Conservation (phyloP, 768 basidiomycete species). For the Cyathus striatus region DNA sequence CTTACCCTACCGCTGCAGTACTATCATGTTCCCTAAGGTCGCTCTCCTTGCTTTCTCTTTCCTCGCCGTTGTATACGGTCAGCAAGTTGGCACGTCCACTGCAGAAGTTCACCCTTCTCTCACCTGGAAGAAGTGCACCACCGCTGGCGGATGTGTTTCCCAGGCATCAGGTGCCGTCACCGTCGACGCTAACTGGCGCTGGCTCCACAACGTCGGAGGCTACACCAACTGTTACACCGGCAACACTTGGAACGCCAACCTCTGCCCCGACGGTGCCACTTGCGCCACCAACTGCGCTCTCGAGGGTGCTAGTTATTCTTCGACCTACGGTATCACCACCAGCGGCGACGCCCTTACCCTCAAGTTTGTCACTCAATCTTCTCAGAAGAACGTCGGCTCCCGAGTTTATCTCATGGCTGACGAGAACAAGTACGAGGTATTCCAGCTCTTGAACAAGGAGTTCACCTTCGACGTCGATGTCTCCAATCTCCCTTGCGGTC, state of each 20-base stretch:
- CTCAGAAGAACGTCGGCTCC: slow-evolving; percentile 33
- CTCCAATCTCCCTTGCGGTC: slow-evolving; percentile 46
- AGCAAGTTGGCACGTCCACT: slow-evolving; percentile 43
- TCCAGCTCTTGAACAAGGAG: slow-evolving; percentile 42
- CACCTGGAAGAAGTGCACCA: slow-evolving; percentile 37
- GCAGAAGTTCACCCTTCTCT: slow-evolving; percentile 47
- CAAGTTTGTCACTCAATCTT: slow-evolving; percentile 32
- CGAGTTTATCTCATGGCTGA: slow-evolving; percentile 40
- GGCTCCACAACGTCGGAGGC: slow-evolving; percentile 31
- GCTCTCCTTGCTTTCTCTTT: slow-evolving; percentile 23
- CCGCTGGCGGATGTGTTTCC: slow-evolving; percentile 32
- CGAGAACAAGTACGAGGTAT: slow-evolving; percentile 32
- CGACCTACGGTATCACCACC: slow-evolving; percentile 44
- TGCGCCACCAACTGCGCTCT: slow-evolving; percentile 41
- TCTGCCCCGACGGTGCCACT: slow-evolving; percentile 42
- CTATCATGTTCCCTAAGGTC: slow-evolving; percentile 32
- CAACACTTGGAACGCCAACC: slow-evolving; percentile 45
- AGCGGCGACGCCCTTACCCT: slow-evolving; percentile 35
- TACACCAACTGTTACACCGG: slow-evolving; percentile 50
- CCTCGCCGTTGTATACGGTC: slow-evolving; percentile 32
- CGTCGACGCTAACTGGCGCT: slow-evolving; percentile 52
- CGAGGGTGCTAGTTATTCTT: slow-evolving; percentile 41
- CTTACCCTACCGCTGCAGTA: too few relatives aligned
- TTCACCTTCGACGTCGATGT: slow-evolving; percentile 55
- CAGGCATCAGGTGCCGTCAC: slow-evolving; percentile 26